A percentile compares a stretch with the other conserved stretches of the same genome.
Evolutionary conservation across 2,329 filamentous ascomycete species (phyloP).

Genomic region (Ceratocystis smalleyi): DNA sequence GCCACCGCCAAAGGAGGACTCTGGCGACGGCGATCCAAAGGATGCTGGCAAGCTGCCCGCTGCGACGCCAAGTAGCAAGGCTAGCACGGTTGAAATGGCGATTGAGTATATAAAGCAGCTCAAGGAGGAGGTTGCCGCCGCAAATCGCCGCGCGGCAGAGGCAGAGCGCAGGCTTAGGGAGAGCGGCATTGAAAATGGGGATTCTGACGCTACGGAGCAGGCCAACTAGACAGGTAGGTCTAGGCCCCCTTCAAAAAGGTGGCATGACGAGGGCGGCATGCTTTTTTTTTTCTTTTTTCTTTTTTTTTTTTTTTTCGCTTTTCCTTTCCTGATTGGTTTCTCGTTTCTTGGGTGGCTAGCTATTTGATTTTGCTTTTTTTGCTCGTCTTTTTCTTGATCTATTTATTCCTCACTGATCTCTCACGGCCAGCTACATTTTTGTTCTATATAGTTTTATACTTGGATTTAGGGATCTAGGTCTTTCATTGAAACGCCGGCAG

Average conservation of each 20-base stretch:
- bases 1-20: conserved; percentile 30
- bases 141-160: conserved; percentile 45
- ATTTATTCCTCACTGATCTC: neutral
- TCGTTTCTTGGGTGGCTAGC: neutral
- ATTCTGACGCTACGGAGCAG: conserved; percentile 22
- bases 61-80: conserved; percentile 64
- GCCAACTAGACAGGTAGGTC: neutral
- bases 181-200: conserved; percentile 18
- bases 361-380: neutral
- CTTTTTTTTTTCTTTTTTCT: neutral
- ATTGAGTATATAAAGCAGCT: conserved; percentile 88
- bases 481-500: neutral
- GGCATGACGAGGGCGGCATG: no score
- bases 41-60: conserved; percentile 25
- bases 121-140: conserved; percentile 54
- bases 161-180: conserved; percentile 45
- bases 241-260: no score
- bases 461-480: neutral
- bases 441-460: neutral
- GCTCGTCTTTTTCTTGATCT: neutral
- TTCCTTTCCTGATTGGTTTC: neutral
- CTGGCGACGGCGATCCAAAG: conserved; percentile 32
- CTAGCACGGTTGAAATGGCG: conserved; percentile 90
- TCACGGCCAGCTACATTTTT: neutral
- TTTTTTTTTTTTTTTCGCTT: neutral